These are phyloP conservation scores for Paecilomyces variotii DNA, from an alignment of 2,329 filamentous ascomycete species.

Conservation along the genomic window DNA sequence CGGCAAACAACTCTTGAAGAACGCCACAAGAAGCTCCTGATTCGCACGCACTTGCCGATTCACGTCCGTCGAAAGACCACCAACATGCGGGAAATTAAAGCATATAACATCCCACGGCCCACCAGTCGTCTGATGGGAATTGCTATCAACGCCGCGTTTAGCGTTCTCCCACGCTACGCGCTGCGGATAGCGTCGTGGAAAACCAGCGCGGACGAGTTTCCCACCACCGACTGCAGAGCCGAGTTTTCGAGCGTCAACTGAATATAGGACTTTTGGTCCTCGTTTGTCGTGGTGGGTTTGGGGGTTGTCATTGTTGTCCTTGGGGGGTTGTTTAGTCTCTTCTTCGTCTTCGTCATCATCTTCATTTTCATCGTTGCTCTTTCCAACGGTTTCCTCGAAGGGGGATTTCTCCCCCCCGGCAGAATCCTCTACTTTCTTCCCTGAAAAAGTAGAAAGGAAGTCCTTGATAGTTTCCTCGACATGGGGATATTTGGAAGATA, in stretches of 20 bases:
- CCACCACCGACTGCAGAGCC: constrained; percentile 26
- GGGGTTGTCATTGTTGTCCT: too few species aligned
- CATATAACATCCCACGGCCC: constrained; percentile 65
- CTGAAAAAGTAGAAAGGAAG: constrained; percentile 14
- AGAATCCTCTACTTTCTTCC: neutral
- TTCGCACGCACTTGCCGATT: constrained; percentile 92
- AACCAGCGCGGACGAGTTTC: constrained; percentile 38
- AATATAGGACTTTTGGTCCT: constrained; percentile 30
- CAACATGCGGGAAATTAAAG: constrained; percentile 97
- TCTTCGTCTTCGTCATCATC: constrained; percentile 7
- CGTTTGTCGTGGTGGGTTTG: neutral
- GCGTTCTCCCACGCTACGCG: constrained; percentile 19
- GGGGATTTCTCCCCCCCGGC: neutral
- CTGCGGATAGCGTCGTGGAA: constrained; percentile 22
- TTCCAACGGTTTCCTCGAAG: neutral
- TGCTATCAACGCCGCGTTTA: neutral
- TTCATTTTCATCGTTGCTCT: constrained; percentile 5
- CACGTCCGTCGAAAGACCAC: constrained; percentile 83
- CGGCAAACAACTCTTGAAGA: constrained; percentile 39
- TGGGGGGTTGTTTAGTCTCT: neutral
- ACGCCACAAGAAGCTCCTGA: constrained; percentile 51
- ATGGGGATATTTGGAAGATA: constrained; percentile 69
- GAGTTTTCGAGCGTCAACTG: constrained; percentile 37
- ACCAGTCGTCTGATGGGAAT: constrained; percentile 6
- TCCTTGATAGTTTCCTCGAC: constrained; percentile 51